phyloP scores from a whole-genome alignment of 306 rosid species.

The Vigna nakashimae region DNA sequence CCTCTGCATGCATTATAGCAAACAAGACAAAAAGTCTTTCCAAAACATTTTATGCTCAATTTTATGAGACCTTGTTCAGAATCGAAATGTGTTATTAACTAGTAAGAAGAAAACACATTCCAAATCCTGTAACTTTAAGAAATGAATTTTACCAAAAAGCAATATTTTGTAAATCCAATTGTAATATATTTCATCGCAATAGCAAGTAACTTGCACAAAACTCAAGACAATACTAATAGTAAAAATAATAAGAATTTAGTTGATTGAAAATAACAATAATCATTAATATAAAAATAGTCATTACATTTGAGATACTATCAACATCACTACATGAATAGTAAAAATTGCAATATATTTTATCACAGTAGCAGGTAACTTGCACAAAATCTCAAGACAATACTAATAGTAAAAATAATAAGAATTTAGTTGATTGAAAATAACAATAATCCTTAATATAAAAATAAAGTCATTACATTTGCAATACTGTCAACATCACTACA shows the following conservation, averaged over 20 bases:
- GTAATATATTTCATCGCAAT: conserved; percentile 6
- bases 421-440: conserved; percentile 15
- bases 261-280: conserved; percentile 4
- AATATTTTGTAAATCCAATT: conserved; percentile 11
- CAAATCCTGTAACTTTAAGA: neutral
- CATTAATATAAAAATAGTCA: conserved; percentile 8
- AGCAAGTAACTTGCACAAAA: conserved; percentile 27
- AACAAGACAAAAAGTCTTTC: conserved; percentile 11
- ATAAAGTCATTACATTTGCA: neutral
- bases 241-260: conserved; percentile 11
- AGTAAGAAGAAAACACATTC: conserved; percentile 2
- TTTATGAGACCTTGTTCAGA: conserved; percentile 6
- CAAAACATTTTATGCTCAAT: conserved; percentile 15
- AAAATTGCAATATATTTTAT: conserved; percentile 1
- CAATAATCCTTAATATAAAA: neutral
- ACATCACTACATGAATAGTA: no score
- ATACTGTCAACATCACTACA: conserved; percentile 20
- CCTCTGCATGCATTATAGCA: conserved; percentile 26
- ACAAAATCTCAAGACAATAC: conserved; percentile 25
- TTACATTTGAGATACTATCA: no score
- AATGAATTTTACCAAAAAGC: neutral
- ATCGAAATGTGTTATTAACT: conserved; percentile 17
- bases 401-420: neutral
- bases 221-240: conserved; percentile 26
- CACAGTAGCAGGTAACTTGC: conserved; percentile 17